Percentiles rank a stretch among this genome's conserved stretches.
These are phyloP conservation scores for Discostella pseudostelligera DNA, from an alignment of 108 stramenopile species.

Conservation along the genomic window DNA sequence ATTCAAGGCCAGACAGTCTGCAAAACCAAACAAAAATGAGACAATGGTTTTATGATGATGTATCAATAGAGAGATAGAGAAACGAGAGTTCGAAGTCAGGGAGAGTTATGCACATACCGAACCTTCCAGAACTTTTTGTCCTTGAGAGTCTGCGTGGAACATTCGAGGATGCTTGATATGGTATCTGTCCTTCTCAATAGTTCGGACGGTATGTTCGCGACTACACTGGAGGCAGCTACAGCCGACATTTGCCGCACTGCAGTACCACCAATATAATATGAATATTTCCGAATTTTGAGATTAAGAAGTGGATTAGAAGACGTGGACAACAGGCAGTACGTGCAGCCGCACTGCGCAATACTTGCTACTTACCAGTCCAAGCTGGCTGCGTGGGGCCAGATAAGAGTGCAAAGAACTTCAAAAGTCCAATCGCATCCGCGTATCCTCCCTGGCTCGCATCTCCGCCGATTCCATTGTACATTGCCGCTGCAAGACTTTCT, in stretches of 20 bases:
- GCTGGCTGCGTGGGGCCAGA: constrained; percentile 30
- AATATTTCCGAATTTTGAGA: no score
- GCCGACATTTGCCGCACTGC: constrained; percentile 54
- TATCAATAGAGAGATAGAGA: constrained; percentile 31
- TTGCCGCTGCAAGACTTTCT: constrained; percentile 56
- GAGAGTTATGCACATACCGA: constrained; percentile 31
- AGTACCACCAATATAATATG: no score
- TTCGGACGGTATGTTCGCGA: constrained; percentile 33
- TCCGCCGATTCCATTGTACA: constrained; percentile 60
- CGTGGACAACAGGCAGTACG: background rate
- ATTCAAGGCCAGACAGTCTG: constrained; percentile 45
- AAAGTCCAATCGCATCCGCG: constrained; percentile 20
- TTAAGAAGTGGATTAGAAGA: constrained; percentile 1
- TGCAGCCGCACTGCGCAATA: constrained; percentile 20
- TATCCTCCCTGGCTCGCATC: background rate
- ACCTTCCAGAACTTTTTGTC: constrained; percentile 89
- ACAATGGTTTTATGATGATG: constrained; percentile 44
- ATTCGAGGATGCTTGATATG: constrained; percentile 45
- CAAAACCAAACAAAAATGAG: background rate
- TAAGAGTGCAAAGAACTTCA: constrained; percentile 24
- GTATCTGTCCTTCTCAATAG: constrained; percentile 42
- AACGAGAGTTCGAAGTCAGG: background rate
- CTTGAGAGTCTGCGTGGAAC: constrained; percentile 48
- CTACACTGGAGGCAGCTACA: constrained; percentile 53
- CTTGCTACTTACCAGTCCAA: constrained; percentile 47